These are phyloP conservation scores for Calocybe gangraenosa DNA, from an alignment of 768 basidiomycete genomes.

Conservation along the genomic window DNA sequence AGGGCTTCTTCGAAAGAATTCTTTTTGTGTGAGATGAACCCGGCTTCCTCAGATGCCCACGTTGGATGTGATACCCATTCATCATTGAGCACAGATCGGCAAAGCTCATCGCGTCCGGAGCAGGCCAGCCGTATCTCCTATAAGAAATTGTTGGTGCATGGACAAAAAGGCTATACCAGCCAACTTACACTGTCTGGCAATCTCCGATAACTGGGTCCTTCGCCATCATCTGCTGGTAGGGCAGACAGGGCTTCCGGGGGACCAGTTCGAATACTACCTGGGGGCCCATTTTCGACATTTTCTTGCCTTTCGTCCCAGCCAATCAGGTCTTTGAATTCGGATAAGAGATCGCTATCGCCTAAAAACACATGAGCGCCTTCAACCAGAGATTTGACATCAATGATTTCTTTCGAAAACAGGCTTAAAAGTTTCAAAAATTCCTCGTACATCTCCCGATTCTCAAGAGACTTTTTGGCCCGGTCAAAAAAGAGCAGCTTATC, in stretches of 20 bases:
- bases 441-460: constrained; percentile 75
- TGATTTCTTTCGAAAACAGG: constrained; percentile 88
- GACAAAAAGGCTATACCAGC: constrained; percentile 8
- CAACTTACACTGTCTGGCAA: constrained; percentile 80
- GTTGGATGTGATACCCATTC: constrained; percentile 98
- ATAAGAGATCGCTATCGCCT: constrained; percentile 73
- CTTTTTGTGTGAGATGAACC: constrained; percentile 94
- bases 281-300: constrained; percentile 64
- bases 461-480: constrained; percentile 77
- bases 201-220: constrained; percentile 91
- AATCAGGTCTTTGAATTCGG: constrained; percentile 83
- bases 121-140: constrained; percentile 89
- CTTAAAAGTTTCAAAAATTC: constrained; percentile 93
- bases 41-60: constrained; percentile 95
- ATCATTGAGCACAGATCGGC: constrained; percentile 94
- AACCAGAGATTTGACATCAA: constrained; percentile 79
- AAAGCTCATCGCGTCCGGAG: constrained; percentile 91
- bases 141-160: constrained; percentile 10
- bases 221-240: constrained; percentile 75
- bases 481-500: constrained; percentile 95
- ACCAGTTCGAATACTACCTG: constrained; percentile 71
- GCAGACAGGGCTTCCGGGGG: constrained; percentile 77
- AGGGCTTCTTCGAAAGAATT: constrained; percentile 94
- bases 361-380: constrained; percentile 80
- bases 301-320: constrained; percentile 70